Evolutionary conservation across 257 asterid species (phyloP).

Genomic region (Leptodermis oblonga): DNA sequence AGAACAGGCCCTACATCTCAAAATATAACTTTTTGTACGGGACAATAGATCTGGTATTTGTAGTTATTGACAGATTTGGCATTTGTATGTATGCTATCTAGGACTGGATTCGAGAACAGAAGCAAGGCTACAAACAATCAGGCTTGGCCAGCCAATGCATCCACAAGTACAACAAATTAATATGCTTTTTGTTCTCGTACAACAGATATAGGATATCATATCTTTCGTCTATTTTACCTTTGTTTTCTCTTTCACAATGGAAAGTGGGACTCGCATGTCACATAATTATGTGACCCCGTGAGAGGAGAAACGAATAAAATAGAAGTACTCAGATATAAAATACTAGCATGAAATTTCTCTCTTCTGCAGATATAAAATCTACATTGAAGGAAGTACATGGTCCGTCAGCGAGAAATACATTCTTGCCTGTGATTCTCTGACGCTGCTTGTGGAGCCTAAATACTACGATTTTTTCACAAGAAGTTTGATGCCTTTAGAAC

Average conservation of each 20-base stretch:
- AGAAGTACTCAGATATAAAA: no score
- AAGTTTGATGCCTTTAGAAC: slow-evolving; percentile 72
- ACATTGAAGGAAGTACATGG: slow-evolving; percentile 86
- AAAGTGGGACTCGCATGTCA: no score
- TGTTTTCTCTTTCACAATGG: no score
- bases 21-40: no score
- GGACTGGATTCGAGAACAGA: slow-evolving; percentile 68
- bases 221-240: no score
- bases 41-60: neutral
- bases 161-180: no score
- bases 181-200: no score
- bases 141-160: slow-evolving; percentile 75
- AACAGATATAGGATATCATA: no score
- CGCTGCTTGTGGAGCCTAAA: slow-evolving; percentile 52
- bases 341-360: no score
- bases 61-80: neutral
- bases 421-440: slow-evolving; percentile 68
- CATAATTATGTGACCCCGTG: no score
- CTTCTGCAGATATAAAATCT: slow-evolving; percentile 70
- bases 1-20: no score
- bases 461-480: slow-evolving; percentile 84
- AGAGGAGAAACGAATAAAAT: no score
- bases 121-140: slow-evolving; percentile 68
- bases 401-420: slow-evolving; percentile 95
- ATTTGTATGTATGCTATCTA: slow-evolving; percentile 4